Percentiles rank a stretch among this genome's conserved stretches.
Conservation (phyloP, 2,329 filamentous ascomycete genomes). For the Onygenales sp. region DNA sequence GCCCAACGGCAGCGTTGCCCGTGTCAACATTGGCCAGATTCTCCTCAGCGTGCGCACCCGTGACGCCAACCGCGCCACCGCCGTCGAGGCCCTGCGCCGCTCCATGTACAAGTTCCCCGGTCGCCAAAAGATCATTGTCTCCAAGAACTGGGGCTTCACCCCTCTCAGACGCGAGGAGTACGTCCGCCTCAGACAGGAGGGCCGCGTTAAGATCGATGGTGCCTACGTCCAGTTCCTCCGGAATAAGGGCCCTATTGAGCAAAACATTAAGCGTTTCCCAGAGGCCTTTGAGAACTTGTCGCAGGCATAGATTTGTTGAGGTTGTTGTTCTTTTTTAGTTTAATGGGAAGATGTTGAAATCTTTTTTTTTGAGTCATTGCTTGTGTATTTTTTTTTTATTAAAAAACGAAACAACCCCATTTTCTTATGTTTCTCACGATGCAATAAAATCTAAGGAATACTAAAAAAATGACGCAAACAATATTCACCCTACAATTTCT, state of each 20-base stretch:
- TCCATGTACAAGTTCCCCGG: slow-evolving; percentile 99
- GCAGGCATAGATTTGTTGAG: slow-evolving; percentile 32
- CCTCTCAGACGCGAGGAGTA: slow-evolving; percentile 97
- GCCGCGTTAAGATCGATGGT: slow-evolving; percentile 92
- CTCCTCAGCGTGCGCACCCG: slow-evolving; percentile 94
- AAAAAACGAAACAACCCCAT: neutral
- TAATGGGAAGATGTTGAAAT: neutral
- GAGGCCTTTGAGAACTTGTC: slow-evolving; percentile 56
- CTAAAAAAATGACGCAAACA: too few species aligned
- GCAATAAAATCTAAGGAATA: neutral
- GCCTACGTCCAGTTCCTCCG: slow-evolving; percentile 98
- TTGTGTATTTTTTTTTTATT: neutral
- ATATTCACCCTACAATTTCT: too few species aligned
- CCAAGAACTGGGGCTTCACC: slow-evolving; percentile 99
- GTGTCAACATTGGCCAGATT: slow-evolving; percentile 99
- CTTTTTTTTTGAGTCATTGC: neutral
- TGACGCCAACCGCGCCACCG: slow-evolving; percentile 83
- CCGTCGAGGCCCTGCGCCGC: slow-evolving; percentile 97
- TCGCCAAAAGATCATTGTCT: slow-evolving; percentile 99
- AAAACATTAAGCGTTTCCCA: slow-evolving; percentile 93
- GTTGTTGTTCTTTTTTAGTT: slow-evolving; percentile 1
- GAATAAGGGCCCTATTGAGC: slow-evolving; percentile 76
- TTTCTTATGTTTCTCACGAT: neutral
- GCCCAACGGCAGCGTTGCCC: slow-evolving; percentile 96
- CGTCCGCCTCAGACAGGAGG: slow-evolving; percentile 85